phyloP scores from a whole-genome alignment of 306 rosid species.

The Malus asiatica region DNA sequence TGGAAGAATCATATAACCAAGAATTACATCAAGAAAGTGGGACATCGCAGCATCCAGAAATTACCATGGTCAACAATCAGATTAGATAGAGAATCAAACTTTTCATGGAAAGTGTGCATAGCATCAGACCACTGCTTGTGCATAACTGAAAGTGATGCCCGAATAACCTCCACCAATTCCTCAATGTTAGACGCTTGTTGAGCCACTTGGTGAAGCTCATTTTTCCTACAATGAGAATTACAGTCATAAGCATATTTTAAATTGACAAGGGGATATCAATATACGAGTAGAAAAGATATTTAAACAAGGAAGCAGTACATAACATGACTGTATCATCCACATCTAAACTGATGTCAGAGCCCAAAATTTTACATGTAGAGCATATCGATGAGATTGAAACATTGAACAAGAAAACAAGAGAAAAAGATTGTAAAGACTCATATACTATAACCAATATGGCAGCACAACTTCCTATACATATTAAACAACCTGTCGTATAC shows the following conservation, averaged over 20 bases:
- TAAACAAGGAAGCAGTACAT: neutral
- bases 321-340: slow-evolving; percentile 11
- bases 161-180: slow-evolving; percentile 80
- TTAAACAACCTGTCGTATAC: neutral
- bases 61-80: slow-evolving; percentile 75
- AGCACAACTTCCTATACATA: neutral
- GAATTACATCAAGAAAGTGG: slow-evolving; percentile 8
- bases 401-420: slow-evolving; percentile 17
- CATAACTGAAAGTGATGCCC: slow-evolving; percentile 81
- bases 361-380: neutral
- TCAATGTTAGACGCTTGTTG: slow-evolving; percentile 94
- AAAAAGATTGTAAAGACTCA: neutral
- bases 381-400: neutral
- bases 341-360: slow-evolving; percentile 5
- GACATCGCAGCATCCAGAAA: neutral
- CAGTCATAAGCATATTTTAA: neutral
- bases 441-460: neutral
- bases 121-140: slow-evolving; percentile 97
- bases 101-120: slow-evolving; percentile 71
- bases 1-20: neutral
- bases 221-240: slow-evolving; percentile 54
- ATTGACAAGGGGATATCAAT: neutral
- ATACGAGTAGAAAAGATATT: neutral
- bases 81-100: slow-evolving; percentile 72
- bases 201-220: slow-evolving; percentile 93